Evolutionary conservation across 148 eudicot species (phyloP), one percentile per base, ranked within the genome.

Genomic region (Nepenthes mirabilis): DNA sequence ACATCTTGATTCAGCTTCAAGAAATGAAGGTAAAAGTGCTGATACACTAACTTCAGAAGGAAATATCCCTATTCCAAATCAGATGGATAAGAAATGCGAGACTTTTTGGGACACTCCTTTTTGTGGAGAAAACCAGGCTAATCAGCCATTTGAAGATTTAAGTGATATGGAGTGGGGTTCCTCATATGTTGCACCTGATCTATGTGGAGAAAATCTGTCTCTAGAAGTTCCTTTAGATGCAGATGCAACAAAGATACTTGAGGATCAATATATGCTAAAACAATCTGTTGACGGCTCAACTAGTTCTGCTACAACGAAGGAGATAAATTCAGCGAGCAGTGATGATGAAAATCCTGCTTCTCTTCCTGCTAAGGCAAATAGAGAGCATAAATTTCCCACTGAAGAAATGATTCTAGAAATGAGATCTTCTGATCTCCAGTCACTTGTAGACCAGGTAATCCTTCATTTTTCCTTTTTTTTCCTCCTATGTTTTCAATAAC

Each of bases 401-500:
- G 64, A 58, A 52, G 70, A 59, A 43, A 59, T 65, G 50, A 52
- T 63, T 54, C 13, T 52, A 48, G 73, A 62, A 43, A 57, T 58
- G 66, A 57, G 70, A 33, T 60, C 79, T 35, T 70, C 71, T 47
- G 60, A 70, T 69, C 56, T 76, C 65, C 70, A 59, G 61, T 60
- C 75, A 51, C 55, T 62, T 52, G 66, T 78, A 23, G 36, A 37
- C 55, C 76, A 71, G 84, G 87, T 81, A 65, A 43, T 43, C 6
- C 43, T 34, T 47, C 13, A 14, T 64, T 53, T 43, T 23, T 23
- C 13, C 49, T 62, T 49, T 45, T 55, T 32, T 58, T 32, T 33
- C 36, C 40, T 35, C 67, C 35, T 65, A 10, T 33, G 0, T 56
- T 23, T 53, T 62, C 63, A 6, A 64, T 70, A 34, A 51, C 56